phyloP scores from a whole-genome alignment of 2,329 filamentous ascomycete species.

The Lecanosticta acicola region DNA sequence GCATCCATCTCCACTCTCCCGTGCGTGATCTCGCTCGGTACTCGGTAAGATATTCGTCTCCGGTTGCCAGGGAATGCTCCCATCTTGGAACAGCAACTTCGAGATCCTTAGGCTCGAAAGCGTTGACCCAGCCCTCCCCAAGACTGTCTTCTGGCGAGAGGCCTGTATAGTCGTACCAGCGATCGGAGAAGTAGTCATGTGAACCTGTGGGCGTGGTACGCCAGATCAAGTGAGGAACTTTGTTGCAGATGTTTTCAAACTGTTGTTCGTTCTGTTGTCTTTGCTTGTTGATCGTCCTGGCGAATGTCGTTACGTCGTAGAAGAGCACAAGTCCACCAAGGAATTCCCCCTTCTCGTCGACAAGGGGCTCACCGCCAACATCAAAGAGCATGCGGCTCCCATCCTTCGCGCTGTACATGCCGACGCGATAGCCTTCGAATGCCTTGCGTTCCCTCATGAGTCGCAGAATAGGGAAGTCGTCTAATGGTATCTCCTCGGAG shows the following conservation, averaged over 20 bases:
- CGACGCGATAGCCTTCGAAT: conserved; percentile 56
- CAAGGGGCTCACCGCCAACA: conserved; percentile 60
- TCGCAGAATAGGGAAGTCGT: conserved; percentile 62
- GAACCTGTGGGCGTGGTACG: conserved; percentile 58
- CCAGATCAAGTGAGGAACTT: conserved; percentile 58
- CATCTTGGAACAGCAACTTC: conserved; percentile 51
- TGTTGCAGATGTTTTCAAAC: conserved; percentile 71
- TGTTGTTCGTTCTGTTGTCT: conserved; percentile 65
- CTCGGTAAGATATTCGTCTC: conserved; percentile 63
- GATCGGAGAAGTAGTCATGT: conserved; percentile 67
- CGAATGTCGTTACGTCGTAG: conserved; percentile 66
- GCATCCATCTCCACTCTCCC: conserved; percentile 73
- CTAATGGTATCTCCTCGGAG: conserved; percentile 48
- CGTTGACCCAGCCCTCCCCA: conserved; percentile 56
- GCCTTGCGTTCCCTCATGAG: conserved; percentile 57
- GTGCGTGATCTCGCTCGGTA: conserved; percentile 63
- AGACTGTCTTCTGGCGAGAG: conserved; percentile 57
- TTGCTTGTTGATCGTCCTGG: conserved; percentile 63
- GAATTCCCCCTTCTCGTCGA: conserved; percentile 63
- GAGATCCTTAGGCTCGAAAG: conserved; percentile 68
- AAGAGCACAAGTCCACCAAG: conserved; percentile 67
- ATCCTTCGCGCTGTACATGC: conserved; percentile 53
- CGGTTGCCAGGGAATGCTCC: conserved; percentile 59
- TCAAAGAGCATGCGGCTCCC: conserved; percentile 57
- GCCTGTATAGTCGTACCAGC: conserved; percentile 78